phyloP scores from a whole-genome alignment of 2,329 filamentous ascomycete genomes.

The Botrytis fragariae region DNA sequence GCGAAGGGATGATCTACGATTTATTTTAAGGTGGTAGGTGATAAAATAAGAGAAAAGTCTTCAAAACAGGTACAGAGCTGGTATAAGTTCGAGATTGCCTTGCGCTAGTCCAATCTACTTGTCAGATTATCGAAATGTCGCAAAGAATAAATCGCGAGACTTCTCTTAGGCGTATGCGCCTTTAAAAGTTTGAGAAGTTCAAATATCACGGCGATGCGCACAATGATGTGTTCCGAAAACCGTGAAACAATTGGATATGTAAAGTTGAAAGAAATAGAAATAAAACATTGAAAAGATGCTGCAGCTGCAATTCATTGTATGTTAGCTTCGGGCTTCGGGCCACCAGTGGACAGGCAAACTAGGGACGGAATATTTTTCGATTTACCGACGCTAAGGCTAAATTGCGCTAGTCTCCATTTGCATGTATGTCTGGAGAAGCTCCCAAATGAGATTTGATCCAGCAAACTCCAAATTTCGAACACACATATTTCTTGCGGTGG shows the following conservation, averaged over 20 bases:
- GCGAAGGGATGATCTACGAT: conserved; percentile 9
- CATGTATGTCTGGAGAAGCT: conserved; percentile 9
- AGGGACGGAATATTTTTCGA: conserved; percentile 2
- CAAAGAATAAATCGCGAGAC: background rate
- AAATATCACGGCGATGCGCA: background rate
- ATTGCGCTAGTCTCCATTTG: conserved; percentile 1
- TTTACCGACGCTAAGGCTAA: background rate
- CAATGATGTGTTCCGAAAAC: background rate
- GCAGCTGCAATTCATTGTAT: conserved; percentile 6
- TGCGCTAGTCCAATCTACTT: background rate
- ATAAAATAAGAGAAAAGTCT: background rate
- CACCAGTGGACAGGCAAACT: background rate
- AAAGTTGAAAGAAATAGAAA: conserved; percentile 8
- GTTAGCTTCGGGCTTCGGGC: background rate
- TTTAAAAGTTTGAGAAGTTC: background rate
- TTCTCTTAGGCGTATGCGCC: background rate
- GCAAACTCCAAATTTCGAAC: conserved; percentile 1
- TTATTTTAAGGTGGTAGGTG: background rate
- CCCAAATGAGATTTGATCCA: background rate
- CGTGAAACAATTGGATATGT: background rate
- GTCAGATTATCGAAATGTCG: background rate
- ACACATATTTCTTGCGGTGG: background rate
- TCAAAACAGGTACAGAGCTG: background rate
- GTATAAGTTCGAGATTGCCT: conserved; percentile 1
- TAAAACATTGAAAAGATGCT: background rate